Evolutionary conservation across 805 yeast species (phyloP).

Genomic region (Saccharomycopsis sp.): DNA sequence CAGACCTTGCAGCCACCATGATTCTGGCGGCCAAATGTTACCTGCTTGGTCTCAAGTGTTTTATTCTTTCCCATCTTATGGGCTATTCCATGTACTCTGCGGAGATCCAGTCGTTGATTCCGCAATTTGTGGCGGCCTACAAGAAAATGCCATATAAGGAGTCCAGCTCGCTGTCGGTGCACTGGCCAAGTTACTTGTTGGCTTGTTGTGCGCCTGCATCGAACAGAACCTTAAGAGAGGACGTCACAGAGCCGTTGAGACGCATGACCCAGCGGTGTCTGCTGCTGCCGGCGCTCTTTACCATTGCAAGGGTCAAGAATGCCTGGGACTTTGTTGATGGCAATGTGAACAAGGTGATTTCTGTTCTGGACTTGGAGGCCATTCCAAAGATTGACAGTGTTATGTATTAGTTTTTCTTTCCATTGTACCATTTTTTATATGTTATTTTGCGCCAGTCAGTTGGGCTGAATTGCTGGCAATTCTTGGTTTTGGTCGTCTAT

Average conservation of each 20-base stretch:
- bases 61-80: slow-evolving; percentile 5
- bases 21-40: slow-evolving; percentile 8
- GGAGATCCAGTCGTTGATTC: slow-evolving; percentile 6
- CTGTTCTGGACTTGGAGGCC: no score
- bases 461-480: not conserved
- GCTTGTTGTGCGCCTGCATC: slow-evolving; percentile 15
- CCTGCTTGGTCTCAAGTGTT: slow-evolving; percentile 7
- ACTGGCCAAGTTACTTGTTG: slow-evolving; percentile 15
- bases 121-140: slow-evolving; percentile 3
- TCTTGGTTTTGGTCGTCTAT: no score
- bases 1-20: slow-evolving; percentile 11
- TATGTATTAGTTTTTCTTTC: no score
- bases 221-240: not conserved
- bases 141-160: slow-evolving; percentile 9
- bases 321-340: slow-evolving; percentile 13
- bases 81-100: slow-evolving; percentile 8
- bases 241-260: not conserved
- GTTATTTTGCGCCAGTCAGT: no score
- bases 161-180: slow-evolving; percentile 9
- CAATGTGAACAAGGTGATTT: no score
- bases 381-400: slow-evolving; percentile 1
- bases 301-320: slow-evolving; percentile 5
- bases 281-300: slow-evolving; percentile 3
- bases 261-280: not conserved
- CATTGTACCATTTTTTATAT: no score